These are phyloP conservation scores for Lanmaoa pseudosensibilis DNA, from an alignment of 768 basidiomycete species.

Conservation along the genomic window DNA sequence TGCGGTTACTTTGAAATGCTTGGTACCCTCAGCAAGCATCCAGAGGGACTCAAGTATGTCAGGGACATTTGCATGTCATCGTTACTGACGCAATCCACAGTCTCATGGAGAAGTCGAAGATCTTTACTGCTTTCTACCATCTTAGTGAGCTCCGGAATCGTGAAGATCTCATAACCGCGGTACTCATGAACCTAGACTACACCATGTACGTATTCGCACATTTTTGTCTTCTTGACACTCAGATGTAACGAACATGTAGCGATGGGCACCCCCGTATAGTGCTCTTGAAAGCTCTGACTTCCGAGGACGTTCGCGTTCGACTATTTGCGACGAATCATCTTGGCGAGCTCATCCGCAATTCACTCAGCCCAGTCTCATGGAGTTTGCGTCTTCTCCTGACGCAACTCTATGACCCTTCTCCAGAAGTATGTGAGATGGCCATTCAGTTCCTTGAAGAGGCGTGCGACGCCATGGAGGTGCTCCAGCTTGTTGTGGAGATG, in stretches of 20 bases:
- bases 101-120: slow-evolving; percentile 84
- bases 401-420: slow-evolving; percentile 90
- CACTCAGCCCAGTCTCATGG: slow-evolving; percentile 73
- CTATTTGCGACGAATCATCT: slow-evolving; percentile 87
- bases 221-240: neutral
- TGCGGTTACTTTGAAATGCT: slow-evolving; percentile 96
- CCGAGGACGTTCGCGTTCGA: slow-evolving; percentile 87
- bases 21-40: slow-evolving; percentile 82
- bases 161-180: slow-evolving; percentile 88
- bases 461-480: slow-evolving; percentile 78
- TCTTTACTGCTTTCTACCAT: slow-evolving; percentile 96
- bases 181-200: slow-evolving; percentile 92
- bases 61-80: neutral
- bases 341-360: slow-evolving; percentile 72
- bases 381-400: slow-evolving; percentile 88
- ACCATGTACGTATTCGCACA: slow-evolving; percentile 57
- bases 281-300: slow-evolving; percentile 91
- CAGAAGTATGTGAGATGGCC: slow-evolving; percentile 88
- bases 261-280: slow-evolving; percentile 95
- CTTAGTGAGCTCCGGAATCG: slow-evolving; percentile 86
- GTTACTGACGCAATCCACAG: slow-evolving; percentile 39
- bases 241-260: slow-evolving; percentile 41
- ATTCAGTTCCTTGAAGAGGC: slow-evolving; percentile 88
- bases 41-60: slow-evolving; percentile 86
- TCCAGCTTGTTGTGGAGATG: slow-evolving; percentile 91